phyloP scores from a whole-genome alignment of 139 green algal species.

The Choricystis sp. region DNA sequence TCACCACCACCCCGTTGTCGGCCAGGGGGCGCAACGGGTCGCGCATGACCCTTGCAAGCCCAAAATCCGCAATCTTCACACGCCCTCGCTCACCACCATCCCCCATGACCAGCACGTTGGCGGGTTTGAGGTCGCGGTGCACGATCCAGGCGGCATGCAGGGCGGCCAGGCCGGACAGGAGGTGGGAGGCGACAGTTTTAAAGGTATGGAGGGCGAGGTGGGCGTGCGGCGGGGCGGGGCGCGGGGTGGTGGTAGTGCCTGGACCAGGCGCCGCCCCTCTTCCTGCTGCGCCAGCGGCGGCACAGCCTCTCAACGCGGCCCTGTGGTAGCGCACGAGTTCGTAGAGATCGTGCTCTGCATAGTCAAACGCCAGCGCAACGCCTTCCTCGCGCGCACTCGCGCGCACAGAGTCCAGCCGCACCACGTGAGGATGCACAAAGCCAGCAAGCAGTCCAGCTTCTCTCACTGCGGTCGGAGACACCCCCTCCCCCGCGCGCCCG shows the following conservation, averaged over 20 bases:
- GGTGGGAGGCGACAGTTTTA: neutral
- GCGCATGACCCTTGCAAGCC: conserved; percentile 38
- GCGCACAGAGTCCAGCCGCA: too few species aligned
- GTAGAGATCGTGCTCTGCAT: conserved; percentile 60
- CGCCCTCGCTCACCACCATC: conserved; percentile 24
- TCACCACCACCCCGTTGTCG: conserved; percentile 65
- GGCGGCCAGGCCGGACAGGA: conserved; percentile 2
- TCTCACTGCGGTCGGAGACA: too few species aligned
- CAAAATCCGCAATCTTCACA: conserved; percentile 29
- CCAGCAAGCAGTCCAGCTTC: too few species aligned
- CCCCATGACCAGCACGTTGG: conserved; percentile 56
- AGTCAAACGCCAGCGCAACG: conserved; percentile 69
- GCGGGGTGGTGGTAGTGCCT: neutral
- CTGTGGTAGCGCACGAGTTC: conserved; percentile 56
- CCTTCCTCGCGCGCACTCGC: too few species aligned
- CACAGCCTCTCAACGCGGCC: too few species aligned
- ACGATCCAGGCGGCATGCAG: conserved; percentile 54
- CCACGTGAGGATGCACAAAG: too few species aligned
- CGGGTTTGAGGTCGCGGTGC: conserved; percentile 64
- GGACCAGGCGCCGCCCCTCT: neutral
- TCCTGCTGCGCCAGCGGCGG: too few species aligned
- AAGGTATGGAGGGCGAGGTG: neutral
- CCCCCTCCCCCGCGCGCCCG: too few species aligned
- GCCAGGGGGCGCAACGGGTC: conserved; percentile 32
- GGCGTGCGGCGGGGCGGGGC: neutral